A percentile compares a stretch with the other conserved stretches of the same genome.
These are phyloP conservation scores for Saprolegnia diclina DNA, from an alignment of 352 stramenopile species.

Conservation along the genomic window DNA sequence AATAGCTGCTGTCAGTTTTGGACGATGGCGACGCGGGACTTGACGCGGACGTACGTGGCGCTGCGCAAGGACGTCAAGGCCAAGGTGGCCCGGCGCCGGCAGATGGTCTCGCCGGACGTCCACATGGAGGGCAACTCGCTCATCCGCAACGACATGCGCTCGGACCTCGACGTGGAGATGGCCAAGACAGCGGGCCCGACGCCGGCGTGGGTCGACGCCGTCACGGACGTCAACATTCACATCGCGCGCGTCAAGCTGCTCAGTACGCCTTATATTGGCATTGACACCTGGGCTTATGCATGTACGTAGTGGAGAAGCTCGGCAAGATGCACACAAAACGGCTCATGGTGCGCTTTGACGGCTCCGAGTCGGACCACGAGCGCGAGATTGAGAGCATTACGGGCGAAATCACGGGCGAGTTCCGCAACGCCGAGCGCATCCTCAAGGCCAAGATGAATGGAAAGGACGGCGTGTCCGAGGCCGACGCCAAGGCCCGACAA, in stretches of 20 bases:
- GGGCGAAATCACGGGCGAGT: slow-evolving; percentile 74
- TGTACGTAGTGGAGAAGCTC: slow-evolving; percentile 67
- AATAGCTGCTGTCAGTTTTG: slow-evolving; percentile 26
- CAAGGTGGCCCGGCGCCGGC: slow-evolving; percentile 78
- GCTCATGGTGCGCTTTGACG: slow-evolving; percentile 83
- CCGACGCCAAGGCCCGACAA: slow-evolving; percentile 77
- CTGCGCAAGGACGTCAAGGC: slow-evolving; percentile 71
- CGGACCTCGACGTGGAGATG: slow-evolving; percentile 35
- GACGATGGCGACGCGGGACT: slow-evolving; percentile 69
- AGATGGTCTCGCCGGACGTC: slow-evolving; percentile 45
- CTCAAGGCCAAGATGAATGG: slow-evolving; percentile 60
- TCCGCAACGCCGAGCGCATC: slow-evolving; percentile 67
- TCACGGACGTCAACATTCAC: slow-evolving; percentile 73
- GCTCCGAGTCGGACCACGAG: slow-evolving; percentile 79
- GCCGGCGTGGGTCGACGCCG: slow-evolving; percentile 72
- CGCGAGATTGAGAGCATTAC: slow-evolving; percentile 79
- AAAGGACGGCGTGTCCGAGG: slow-evolving; percentile 62
- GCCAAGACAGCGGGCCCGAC: slow-evolving; percentile 38
- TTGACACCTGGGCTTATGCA: background rate
- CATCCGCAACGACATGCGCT: slow-evolving; percentile 42
- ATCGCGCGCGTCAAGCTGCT: slow-evolving; percentile 72
- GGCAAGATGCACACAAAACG: slow-evolving; percentile 79
- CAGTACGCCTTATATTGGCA: slow-evolving; percentile 44
- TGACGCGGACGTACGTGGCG: slow-evolving; percentile 66
- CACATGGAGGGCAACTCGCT: slow-evolving; percentile 44